phyloP scores from a whole-genome alignment of 129 eudicot genomes.

The Saposhnikovia divaricata region DNA sequence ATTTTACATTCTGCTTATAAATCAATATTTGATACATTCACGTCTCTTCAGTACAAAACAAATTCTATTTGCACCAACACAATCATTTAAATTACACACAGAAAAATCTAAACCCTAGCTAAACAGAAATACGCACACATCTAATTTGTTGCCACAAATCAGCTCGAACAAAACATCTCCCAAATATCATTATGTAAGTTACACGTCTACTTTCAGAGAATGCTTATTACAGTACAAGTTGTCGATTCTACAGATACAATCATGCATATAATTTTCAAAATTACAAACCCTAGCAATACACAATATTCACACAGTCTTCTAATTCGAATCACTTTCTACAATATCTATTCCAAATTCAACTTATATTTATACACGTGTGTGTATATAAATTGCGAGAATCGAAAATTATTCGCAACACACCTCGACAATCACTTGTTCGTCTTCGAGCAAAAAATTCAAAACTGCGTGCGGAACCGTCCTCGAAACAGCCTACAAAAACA shows the following conservation, averaged over 20 bases:
- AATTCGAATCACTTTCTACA: not conserved
- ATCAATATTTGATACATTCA: not conserved
- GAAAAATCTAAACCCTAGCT: not conserved
- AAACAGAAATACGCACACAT: not conserved
- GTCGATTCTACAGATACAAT: not conserved
- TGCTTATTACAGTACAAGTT: not conserved
- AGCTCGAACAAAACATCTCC: not conserved
- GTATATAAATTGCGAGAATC: not conserved
- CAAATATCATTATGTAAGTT: not conserved
- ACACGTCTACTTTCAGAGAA: not conserved
- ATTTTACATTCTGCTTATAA: not conserved
- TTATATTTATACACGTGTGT: not conserved
- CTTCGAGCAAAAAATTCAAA: constrained; percentile 49
- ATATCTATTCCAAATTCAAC: not conserved
- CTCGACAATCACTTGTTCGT: constrained; percentile 58
- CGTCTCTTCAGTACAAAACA: not conserved
- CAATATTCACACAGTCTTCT: not conserved
- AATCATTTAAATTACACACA: not conserved
- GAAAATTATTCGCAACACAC: constrained; percentile 15
- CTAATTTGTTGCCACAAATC: not conserved
- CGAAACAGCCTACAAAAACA: constrained; percentile 51
- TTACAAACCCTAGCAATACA: not conserved
- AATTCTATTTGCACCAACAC: not conserved
- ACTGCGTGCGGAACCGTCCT: constrained; percentile 49
- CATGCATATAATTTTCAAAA: not conserved